A percentile compares a stretch with the other conserved stretches of the same genome.
Evolutionary conservation across 352 stramenopile species (phyloP).

Genomic region (Phytopythium sindhum): DNA sequence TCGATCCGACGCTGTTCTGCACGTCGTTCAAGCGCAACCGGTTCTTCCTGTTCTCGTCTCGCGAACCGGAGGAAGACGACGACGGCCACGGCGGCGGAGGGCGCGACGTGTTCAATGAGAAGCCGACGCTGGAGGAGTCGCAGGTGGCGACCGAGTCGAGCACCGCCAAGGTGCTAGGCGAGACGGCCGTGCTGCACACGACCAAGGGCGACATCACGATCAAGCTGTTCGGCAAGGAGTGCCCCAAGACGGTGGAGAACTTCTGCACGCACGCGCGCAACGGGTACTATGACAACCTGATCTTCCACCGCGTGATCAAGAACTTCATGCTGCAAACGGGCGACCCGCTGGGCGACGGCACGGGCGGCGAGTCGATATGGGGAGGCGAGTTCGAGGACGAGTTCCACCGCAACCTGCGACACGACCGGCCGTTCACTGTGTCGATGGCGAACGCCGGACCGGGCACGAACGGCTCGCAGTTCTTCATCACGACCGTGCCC

Average conservation of each 20-base stretch:
- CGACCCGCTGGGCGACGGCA: slow-evolving; percentile 96
- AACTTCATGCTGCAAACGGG: slow-evolving; percentile 98
- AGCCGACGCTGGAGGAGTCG: slow-evolving; percentile 92
- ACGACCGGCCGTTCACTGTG: slow-evolving; percentile 98
- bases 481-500: slow-evolving; percentile 99
- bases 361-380: slow-evolving; percentile 98
- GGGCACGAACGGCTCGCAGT: slow-evolving; percentile 87
- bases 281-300: slow-evolving; percentile 98
- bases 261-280: slow-evolving; percentile 95
- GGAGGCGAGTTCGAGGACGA: slow-evolving; percentile 99
- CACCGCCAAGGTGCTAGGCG: slow-evolving; percentile 47
- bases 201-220: slow-evolving; percentile 98
- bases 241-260: slow-evolving; percentile 96
- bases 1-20: slow-evolving; percentile 86
- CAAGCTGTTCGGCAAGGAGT: slow-evolving; percentile 95
- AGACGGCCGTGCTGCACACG: slow-evolving; percentile 94
- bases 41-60: slow-evolving; percentile 97
- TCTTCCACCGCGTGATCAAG: slow-evolving; percentile 99
- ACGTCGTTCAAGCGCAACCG: slow-evolving; percentile 90
- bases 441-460: slow-evolving; percentile 96
- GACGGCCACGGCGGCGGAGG: slow-evolving; percentile 36
- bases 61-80: slow-evolving; percentile 89
- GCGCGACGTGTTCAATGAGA: slow-evolving; percentile 98
- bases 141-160: slow-evolving; percentile 84
- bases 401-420: slow-evolving; percentile 92